phyloP scores from a whole-genome alignment of 2,329 filamentous ascomycete genomes.

The Aschersonia sp. region DNA sequence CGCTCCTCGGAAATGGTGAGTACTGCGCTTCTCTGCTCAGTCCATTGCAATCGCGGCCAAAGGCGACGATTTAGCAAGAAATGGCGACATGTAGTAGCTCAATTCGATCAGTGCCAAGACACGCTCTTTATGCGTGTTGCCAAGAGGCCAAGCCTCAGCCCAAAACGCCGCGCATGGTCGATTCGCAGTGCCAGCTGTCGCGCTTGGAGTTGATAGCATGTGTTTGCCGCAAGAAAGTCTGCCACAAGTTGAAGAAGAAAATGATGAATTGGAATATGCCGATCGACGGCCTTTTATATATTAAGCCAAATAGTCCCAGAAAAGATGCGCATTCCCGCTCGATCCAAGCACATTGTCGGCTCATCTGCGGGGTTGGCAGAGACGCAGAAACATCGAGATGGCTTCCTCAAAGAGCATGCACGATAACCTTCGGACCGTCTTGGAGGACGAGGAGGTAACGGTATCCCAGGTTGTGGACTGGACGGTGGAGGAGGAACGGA shows the following conservation, averaged over 20 bases:
- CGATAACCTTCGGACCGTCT: background rate
- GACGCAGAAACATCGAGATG: too few species aligned
- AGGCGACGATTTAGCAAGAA: background rate
- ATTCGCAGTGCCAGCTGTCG: background rate
- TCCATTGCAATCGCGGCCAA: background rate
- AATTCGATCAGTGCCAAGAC: background rate
- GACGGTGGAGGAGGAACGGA: constrained; percentile 19
- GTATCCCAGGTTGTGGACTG: constrained; percentile 13
- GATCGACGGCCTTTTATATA: too few species aligned
- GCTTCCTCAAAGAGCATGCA: background rate
- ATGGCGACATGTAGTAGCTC: background rate
- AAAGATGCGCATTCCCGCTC: too few species aligned
- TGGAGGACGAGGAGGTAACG: background rate
- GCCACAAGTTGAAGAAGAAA: too few species aligned
- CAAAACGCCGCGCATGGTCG: background rate
- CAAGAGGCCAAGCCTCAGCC: background rate
- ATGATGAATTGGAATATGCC: too few species aligned
- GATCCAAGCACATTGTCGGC: too few species aligned
- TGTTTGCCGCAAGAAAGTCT: too few species aligned
- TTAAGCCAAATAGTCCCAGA: too few species aligned
- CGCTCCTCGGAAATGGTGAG: too few species aligned
- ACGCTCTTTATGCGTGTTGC: background rate
- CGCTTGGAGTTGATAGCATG: too few species aligned
- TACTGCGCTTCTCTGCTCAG: too few species aligned
- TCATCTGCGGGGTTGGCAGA: too few species aligned